Percentiles rank a stretch among this genome's conserved stretches.
Evolutionary conservation across 345 rosid species (phyloP).

Genomic region (Brassica rapa): DNA sequence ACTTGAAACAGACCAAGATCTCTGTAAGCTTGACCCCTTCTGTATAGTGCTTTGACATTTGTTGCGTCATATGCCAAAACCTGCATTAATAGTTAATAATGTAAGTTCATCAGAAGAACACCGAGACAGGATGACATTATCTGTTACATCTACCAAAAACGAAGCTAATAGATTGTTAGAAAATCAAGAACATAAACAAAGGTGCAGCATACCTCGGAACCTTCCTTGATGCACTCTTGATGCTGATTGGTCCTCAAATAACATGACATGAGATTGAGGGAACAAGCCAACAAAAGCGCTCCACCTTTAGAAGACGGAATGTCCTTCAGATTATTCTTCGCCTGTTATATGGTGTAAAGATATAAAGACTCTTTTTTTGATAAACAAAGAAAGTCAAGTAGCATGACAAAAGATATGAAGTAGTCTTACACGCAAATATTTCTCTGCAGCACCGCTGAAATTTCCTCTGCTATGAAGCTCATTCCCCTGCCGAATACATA

Average conservation of each 20-base stretch:
- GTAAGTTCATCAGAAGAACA: constrained; percentile 27
- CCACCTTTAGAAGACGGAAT: constrained; percentile 61
- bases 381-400: neutral
- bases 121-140: neutral
- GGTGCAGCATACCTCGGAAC: constrained; percentile 71
- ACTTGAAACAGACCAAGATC: constrained; percentile 73
- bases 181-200: neutral
- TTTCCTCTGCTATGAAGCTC: constrained; percentile 80
- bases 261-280: constrained; percentile 96
- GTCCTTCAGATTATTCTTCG: constrained; percentile 74
- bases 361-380: neutral
- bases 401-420: constrained; percentile 11
- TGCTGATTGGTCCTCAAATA: constrained; percentile 74
- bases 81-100: constrained; percentile 43
- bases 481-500: constrained; percentile 61
- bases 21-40: constrained; percentile 96
- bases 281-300: constrained; percentile 70
- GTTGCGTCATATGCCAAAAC: constrained; percentile 76
- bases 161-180: neutral
- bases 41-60: constrained; percentile 89
- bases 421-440: constrained; percentile 76
- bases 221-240: constrained; percentile 74
- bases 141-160: neutral
- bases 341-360: constrained; percentile 48
- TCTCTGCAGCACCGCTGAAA: constrained; percentile 66